Evolutionary conservation across 2,329 filamentous ascomycete genomes (phyloP).

Genomic region (Helminthosporium solani): DNA sequence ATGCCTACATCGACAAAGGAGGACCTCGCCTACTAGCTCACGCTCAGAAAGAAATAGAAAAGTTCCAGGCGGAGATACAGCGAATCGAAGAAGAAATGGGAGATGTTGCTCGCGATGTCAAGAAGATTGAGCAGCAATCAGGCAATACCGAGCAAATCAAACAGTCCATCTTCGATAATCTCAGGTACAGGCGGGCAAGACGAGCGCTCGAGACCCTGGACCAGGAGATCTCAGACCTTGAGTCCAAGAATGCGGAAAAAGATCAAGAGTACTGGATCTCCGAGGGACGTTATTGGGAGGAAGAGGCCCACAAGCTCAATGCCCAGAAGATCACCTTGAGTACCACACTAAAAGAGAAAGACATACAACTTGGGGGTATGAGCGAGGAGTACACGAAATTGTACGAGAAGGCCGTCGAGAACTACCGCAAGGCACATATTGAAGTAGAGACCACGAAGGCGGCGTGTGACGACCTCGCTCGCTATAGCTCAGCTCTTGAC

Average conservation of each 20-base stretch:
- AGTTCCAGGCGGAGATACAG: conserved; percentile 65
- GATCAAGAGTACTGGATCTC: conserved; percentile 73
- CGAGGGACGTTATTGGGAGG: conserved; percentile 69
- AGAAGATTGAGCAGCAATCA: conserved; percentile 74
- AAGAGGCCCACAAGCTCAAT: conserved; percentile 66
- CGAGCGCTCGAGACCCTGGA: conserved; percentile 67
- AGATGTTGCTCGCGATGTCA: conserved; percentile 67
- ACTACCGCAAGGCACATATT: conserved; percentile 86
- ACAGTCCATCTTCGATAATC: conserved; percentile 84
- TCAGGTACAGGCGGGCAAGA: conserved; percentile 77
- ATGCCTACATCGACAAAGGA: conserved; percentile 73
- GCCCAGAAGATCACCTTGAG: conserved; percentile 73
- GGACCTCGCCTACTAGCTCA: conserved; percentile 70
- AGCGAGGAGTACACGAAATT: conserved; percentile 79
- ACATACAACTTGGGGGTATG: conserved; percentile 73
- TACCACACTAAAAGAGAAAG: conserved; percentile 79
- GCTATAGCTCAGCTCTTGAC: conserved; percentile 81
- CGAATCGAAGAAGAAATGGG: conserved; percentile 67
- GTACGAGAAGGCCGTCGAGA: conserved; percentile 76
- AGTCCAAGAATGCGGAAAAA: conserved; percentile 75
- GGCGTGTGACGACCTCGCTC: conserved; percentile 83
- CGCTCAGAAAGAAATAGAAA: conserved; percentile 68
- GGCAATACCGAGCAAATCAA: conserved; percentile 79
- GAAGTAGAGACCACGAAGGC: conserved; percentile 89
- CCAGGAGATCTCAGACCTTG: conserved; percentile 70